Conservation (phyloP, 2,329 filamentous ascomycete species). For the Nemania sp. region DNA sequence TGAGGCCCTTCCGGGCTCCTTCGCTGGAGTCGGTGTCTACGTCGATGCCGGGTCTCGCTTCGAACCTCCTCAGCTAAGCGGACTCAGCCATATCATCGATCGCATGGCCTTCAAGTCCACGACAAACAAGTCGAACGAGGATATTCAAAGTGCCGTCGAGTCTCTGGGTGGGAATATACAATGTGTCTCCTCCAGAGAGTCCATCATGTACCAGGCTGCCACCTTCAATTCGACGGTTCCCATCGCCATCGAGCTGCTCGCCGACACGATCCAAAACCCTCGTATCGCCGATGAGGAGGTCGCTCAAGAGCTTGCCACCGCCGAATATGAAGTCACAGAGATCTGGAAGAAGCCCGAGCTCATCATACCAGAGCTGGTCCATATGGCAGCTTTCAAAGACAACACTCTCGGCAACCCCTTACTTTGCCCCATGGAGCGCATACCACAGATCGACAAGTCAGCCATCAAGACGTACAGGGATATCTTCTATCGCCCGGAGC, state of each 20-base stretch:
- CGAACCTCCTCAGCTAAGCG: slow-evolving; percentile 82
- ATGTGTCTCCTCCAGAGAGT: slow-evolving; percentile 92
- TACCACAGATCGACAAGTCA: slow-evolving; percentile 72
- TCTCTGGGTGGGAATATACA: slow-evolving; percentile 93
- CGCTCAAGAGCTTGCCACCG: slow-evolving; percentile 82
- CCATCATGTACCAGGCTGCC: slow-evolving; percentile 97
- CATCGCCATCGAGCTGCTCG: slow-evolving; percentile 79
- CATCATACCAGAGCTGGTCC: slow-evolving; percentile 91
- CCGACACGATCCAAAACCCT: slow-evolving; percentile 91
- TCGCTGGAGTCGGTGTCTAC: slow-evolving; percentile 93
- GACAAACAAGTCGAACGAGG: slow-evolving; percentile 69
- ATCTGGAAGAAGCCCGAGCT: slow-evolving; percentile 98
- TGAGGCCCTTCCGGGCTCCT: slow-evolving; percentile 90
- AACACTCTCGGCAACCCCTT: slow-evolving; percentile 95
- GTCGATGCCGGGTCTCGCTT: slow-evolving; percentile 94
- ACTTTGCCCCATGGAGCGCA: slow-evolving; percentile 83
- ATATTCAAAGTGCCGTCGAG: slow-evolving; percentile 88
- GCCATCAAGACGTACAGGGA: slow-evolving; percentile 80
- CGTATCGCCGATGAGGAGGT: slow-evolving; percentile 86
- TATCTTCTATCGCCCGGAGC: slow-evolving; percentile 84
- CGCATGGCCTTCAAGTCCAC: slow-evolving; percentile 94
- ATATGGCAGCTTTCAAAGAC: slow-evolving; percentile 93
- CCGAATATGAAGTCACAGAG: slow-evolving; percentile 92
- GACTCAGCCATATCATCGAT: slow-evolving; percentile 96
- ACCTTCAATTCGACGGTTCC: slow-evolving; percentile 95